Percentiles rank a stretch among this genome's conserved stretches.
These are phyloP conservation scores for Porogramme epimiltina DNA, from an alignment of 1,284 basidiomycete genomes.

Conservation along the genomic window DNA sequence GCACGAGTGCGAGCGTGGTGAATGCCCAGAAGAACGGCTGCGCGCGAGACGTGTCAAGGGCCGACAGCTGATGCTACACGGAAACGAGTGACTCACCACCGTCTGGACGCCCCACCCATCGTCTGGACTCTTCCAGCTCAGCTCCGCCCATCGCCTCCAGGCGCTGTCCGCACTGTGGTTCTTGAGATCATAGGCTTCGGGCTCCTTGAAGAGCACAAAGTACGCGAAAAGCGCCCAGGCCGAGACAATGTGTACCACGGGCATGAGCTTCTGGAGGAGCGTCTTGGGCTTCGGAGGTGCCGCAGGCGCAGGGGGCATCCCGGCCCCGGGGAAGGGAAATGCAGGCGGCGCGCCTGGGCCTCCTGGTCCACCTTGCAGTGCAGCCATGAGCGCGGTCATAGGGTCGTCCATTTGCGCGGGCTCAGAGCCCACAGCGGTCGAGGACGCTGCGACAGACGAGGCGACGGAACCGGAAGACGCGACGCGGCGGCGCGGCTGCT, in stretches of 20 bases:
- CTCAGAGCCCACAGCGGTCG: not conserved
- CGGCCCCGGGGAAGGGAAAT: slow-evolving; percentile 17
- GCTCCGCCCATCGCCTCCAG: slow-evolving; percentile 62
- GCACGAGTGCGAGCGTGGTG: slow-evolving; percentile 62
- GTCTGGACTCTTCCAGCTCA: slow-evolving; percentile 37
- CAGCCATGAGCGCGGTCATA: slow-evolving; percentile 35
- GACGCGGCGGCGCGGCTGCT: slow-evolving; percentile 16
- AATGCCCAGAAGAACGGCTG: slow-evolving; percentile 84
- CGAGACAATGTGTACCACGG: slow-evolving; percentile 61
- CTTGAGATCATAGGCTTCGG: slow-evolving; percentile 40
- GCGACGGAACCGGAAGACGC: slow-evolving; percentile 6
- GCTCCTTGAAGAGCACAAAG: slow-evolving; percentile 69
- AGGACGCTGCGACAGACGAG: slow-evolving; percentile 4
- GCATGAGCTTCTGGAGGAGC: slow-evolving; percentile 60
- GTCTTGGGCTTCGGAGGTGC: slow-evolving; percentile 39
- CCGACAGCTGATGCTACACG: too few species aligned
- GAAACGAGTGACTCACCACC: slow-evolving; percentile 45
- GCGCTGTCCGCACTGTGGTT: slow-evolving; percentile 21
- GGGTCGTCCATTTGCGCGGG: slow-evolving; percentile 28
- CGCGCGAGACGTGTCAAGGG: not conserved
- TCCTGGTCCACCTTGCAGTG: slow-evolving; percentile 21
- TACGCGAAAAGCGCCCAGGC: slow-evolving; percentile 66
- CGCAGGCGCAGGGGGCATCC: slow-evolving; percentile 9
- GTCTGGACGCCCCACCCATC: slow-evolving; percentile 50
- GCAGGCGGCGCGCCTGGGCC: slow-evolving; percentile 16